Base-by-base conservation (phyloP, 2,329 filamentous ascomycete genomes). In the Colletotrichum phormii region DNA sequence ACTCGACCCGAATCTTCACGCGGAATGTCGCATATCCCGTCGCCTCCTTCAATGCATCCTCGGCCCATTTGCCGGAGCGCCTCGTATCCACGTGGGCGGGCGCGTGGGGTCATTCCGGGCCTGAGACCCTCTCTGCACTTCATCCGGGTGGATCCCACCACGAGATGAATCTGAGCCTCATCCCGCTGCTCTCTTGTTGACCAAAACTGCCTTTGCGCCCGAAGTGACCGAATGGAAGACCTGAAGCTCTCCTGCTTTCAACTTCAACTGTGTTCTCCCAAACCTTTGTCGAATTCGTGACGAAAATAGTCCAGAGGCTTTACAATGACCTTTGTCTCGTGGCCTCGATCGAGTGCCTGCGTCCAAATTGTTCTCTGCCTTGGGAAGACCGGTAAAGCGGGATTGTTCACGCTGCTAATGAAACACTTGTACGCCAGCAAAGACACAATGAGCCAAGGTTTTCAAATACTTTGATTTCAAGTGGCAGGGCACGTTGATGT, bases 61-160 rank as follows among this genome's bases (percentile, higher is more conserved):
- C 49, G 46, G 55, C 54, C 60, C 49, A 51, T 64, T 70, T 51
- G 22, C 66, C 60, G 61, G 60, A 61, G 46, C 55, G 26, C 55
- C 11, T 61, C 22, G 46, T 65, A 55, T 49, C 66, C 70, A 70
- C 66, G 66, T 72, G 54, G 54, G 60, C 54, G 33, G 60, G 49
- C 35, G 67, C 59, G 53, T 72, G 65, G 58, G 53, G 58, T 33
- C 26, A 57, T 42, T 24, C 24, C 53, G 58, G 53, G 63, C 53
- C 58, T 63, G 51, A 22, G 18, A 46, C 37, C 29, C 59, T 59
- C 49, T 68, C 62, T 33, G 59, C 59, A 72, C 33, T 72, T 64
- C 69, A 64, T 31, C 69, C 59, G 65, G 59, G 69, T 72, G 69
- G 69, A 46, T 13, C 51, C 33, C 35, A 24, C 13, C 31, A 54